These are phyloP conservation scores for Hypoxylon sp. DNA, from an alignment of 2,329 filamentous ascomycete genomes.

Conservation along the genomic window DNA sequence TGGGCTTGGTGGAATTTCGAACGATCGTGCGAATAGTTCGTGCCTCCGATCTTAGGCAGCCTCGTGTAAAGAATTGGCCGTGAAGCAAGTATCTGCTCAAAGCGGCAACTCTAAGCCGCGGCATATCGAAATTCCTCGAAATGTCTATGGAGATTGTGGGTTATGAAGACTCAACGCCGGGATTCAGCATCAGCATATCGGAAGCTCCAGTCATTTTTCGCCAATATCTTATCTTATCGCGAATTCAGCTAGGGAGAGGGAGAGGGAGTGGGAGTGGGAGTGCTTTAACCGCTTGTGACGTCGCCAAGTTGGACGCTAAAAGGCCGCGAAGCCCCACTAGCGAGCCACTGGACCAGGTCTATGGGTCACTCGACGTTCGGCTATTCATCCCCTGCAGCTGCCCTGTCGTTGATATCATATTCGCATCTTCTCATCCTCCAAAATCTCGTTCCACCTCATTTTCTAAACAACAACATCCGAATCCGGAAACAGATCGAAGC, in stretches of 20 bases:
- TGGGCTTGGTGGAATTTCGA: constrained; percentile 12
- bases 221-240: constrained; percentile 20
- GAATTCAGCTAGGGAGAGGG: neutral
- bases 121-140: constrained; percentile 56
- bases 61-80: constrained; percentile 60
- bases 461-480: constrained; percentile 5
- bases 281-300: constrained; percentile 5
- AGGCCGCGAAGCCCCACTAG: constrained; percentile 4
- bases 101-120: constrained; percentile 60
- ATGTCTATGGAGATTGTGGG: neutral
- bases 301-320: constrained; percentile 8
- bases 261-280: neutral
- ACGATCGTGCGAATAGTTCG: constrained; percentile 13
- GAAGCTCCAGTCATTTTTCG: constrained; percentile 6
- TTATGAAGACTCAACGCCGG: neutral
- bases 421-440: constrained; percentile 9
- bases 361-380: constrained; percentile 19
- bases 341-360: constrained; percentile 30
- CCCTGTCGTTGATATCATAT: neutral
- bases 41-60: constrained; percentile 57
- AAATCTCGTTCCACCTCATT: constrained; percentile 6
- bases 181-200: constrained; percentile 19
- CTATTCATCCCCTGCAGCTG: neutral
- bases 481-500: constrained; percentile 10
- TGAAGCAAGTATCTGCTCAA: constrained; percentile 66